A percentile compares a stretch with the other conserved stretches of the same genome.
Conservation (phyloP, 805 yeast species). For the Nakazawaea ernobii region DNA sequence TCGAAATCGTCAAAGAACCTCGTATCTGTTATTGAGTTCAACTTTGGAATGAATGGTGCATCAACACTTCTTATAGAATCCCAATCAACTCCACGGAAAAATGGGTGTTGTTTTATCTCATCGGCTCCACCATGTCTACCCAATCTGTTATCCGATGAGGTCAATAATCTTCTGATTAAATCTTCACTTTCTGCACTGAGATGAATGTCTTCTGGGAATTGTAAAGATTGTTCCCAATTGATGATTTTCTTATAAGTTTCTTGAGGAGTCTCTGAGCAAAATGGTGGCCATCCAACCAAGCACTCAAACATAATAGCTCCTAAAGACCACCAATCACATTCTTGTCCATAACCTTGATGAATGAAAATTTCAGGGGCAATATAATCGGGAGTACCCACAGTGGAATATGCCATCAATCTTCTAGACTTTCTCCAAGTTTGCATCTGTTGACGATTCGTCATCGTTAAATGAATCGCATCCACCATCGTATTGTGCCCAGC, state of each 20-base stretch:
- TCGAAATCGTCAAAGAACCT: conserved; percentile 59
- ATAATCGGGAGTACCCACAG: conserved; percentile 95
- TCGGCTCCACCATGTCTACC: conserved; percentile 91
- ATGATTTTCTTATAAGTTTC: conserved; percentile 89
- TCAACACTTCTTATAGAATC: conserved; percentile 77
- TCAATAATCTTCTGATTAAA: conserved; percentile 68
- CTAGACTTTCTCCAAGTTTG: conserved; percentile 94
- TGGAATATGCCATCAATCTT: conserved; percentile 90
- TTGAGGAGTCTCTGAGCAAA: conserved; percentile 90
- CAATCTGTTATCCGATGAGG: conserved; percentile 71
- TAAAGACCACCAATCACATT: conserved; percentile 97
- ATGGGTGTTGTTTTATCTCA: conserved; percentile 86
- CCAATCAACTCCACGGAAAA: conserved; percentile 96
- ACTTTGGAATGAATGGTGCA: conserved; percentile 91
- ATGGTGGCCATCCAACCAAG: conserved; percentile 95
- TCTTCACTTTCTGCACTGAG: conserved; percentile 86
- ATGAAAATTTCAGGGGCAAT: conserved; percentile 93
- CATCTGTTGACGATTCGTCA: conserved; percentile 91
- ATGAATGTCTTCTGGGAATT: conserved; percentile 89
- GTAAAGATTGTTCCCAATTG: conserved; percentile 84
- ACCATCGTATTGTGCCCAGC: conserved; percentile 72
- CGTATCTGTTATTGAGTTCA: conserved; percentile 90
- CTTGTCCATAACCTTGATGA: conserved; percentile 93
- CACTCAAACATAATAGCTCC: conserved; percentile 98
- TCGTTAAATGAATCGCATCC: conserved; percentile 91